Base-by-base conservation (phyloP, 1,284 basidiomycete species). In the Trichosporon coremiiforme region DNA sequence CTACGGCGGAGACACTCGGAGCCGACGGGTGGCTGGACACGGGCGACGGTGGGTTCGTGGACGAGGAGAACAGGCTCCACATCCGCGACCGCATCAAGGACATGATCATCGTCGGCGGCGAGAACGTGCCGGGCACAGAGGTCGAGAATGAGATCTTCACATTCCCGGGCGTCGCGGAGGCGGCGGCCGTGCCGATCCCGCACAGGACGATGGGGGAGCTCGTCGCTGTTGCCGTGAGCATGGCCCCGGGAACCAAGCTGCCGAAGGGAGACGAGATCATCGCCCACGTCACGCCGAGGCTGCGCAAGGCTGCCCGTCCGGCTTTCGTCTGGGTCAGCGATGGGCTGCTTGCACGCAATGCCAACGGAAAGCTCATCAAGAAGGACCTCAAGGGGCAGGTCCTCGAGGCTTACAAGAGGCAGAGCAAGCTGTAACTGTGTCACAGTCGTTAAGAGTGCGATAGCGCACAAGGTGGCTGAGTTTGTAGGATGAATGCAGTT, bases 61-160 rank as follows among this genome's bases (percentile, higher is more conserved):
- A 80, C 65, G 71, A 75, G 7, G 80, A 81, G 5, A 79, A 77
- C 1, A 78, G 75, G 60, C 53, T 82, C 41, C 79, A 75, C 67
- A 78, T 82, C 70, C 73, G 76, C 38, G 81, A 82, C 68, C 62
- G 81, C 73, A 65, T 65, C 60, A 63, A 73, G 65, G 81, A 82
- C 68, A 75, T 82, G 50, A 82, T 82, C 64, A 80, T 82, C 33
- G 78, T 80, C 3, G 81, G 80, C n/a, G 81, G 80, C 3, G 81
- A 82, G 71, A 82, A 82, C 38, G 57, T 73, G 69, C 70, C 79
- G 0, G 79, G 79, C 0, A 67, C 74, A 0, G 79, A 80, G 47
- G 76, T 82, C 12, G 81, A 82, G 70, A 80, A 80, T 66, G 81
- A 77, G 12, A 53, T 82, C 7, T 78, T 75, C 60, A 70, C 75